Evolutionary conservation across 2,329 filamentous ascomycete species (phyloP), one percentile per base, ranked within the genome.

Genomic region (Chalara sp.): DNA sequence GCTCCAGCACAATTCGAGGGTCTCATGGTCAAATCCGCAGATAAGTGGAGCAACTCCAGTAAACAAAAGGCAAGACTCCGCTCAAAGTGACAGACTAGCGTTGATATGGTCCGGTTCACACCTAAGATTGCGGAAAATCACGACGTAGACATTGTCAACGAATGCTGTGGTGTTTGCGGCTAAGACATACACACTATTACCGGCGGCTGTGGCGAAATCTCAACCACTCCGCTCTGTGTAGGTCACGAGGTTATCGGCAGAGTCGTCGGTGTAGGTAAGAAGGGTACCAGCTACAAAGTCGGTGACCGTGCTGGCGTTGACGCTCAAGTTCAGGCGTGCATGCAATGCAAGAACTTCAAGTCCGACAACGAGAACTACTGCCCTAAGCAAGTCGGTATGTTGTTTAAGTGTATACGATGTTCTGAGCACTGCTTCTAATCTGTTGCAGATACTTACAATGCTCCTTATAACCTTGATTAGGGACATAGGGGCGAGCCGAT

Each of bases 71-170:
- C 60, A 41, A 13, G 30, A 8, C 2, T 45, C 3, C 28, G 28
- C 10, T 8, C 21, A 11, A 13, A 13, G 41, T 11, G 41, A 44
- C 5, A 30, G 32, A 42, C 13, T 39, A 30, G 1, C 1, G 5
- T 48, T 44, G 28, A 49, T 10, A 5, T n/a, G 13, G 11, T 45
- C 6, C 28, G 60, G 56, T 58, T 61, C 74, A 79, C 84, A 60
- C 82, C 90, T 53, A 93, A 95, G 74, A 84, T 85, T 21, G 93
- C 95, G 66, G 87, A 85, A 61, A 87, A 91, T 64, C 78, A 89
- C 69, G 89, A 95, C 65, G 80, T 95, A 62, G 89, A 95, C 65
- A 80, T 95, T 69, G 85, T 90, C 73, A 84, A 95, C 63, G 86
- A 92, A n/a, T 37, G 35, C 8, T 37, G 35, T 2, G 86, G 87